phyloP scores from a whole-genome alignment of 345 rosid genomes.

The Theobroma cacao region DNA sequence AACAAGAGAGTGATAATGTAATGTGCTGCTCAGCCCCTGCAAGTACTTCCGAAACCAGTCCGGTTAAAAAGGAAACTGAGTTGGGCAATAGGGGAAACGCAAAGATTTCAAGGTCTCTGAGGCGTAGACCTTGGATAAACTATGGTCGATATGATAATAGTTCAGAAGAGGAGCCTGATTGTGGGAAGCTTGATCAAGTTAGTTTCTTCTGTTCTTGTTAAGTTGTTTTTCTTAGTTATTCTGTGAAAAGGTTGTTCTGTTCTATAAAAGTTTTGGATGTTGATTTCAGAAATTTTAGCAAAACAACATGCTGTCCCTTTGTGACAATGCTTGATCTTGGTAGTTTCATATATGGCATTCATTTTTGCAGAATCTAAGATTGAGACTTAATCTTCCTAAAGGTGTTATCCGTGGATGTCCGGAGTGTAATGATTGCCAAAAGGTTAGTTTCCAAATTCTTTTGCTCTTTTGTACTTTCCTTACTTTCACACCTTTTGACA shows the following conservation, averaged over 20 bases:
- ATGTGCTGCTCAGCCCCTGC: constrained; percentile 35
- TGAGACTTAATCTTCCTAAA: constrained; percentile 58
- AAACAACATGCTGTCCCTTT: not conserved
- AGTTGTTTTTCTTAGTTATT: not conserved
- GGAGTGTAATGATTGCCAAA: constrained; percentile 78
- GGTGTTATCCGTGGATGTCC: constrained; percentile 83
- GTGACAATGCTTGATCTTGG: constrained; percentile 1
- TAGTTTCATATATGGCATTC: constrained; percentile 6
- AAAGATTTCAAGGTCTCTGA: constrained; percentile 49
- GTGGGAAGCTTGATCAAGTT: constrained; percentile 56
- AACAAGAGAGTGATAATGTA: constrained; percentile 31
- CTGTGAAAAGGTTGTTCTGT: not conserved
- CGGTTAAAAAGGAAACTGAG: constrained; percentile 48
- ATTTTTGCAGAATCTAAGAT: constrained; percentile 45
- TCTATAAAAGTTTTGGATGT: not conserved
- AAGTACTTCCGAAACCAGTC: constrained; percentile 39
- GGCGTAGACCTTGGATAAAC: constrained; percentile 66
- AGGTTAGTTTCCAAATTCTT: constrained; percentile 49
- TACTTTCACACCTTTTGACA: not conserved
- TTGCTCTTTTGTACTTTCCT: not conserved
- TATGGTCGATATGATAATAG: constrained; percentile 38
- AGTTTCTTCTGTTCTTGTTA: constrained; percentile 17
- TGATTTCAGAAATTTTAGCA: constrained; percentile 8
- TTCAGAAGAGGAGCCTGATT: constrained; percentile 47
- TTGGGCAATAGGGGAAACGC: constrained; percentile 26